Conservation (phyloP, 2,329 filamentous ascomycete genomes). For the Phialemonium atrogriseum region DNA sequence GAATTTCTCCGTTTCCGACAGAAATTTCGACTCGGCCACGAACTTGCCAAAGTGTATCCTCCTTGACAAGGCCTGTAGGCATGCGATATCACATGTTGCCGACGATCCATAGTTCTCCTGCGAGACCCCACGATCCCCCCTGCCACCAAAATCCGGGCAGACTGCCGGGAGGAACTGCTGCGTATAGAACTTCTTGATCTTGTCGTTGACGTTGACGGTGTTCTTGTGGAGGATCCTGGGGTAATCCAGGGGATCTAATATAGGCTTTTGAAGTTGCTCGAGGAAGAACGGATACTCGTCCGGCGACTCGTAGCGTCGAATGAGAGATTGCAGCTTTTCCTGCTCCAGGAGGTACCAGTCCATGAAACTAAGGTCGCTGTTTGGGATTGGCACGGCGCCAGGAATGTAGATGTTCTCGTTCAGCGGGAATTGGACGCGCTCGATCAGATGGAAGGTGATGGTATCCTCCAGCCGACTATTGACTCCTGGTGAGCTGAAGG, state of each 20-base stretch:
- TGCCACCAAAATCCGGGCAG: slow-evolving; percentile 70
- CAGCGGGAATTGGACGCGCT: slow-evolving; percentile 93
- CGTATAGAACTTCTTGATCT: slow-evolving; percentile 81
- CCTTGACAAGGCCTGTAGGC: slow-evolving; percentile 80
- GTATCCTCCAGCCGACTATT: slow-evolving; percentile 97
- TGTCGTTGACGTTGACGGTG: slow-evolving; percentile 79
- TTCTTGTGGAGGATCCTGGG: slow-evolving; percentile 82
- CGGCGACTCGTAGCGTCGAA: slow-evolving; percentile 89
- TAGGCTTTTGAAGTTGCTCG: slow-evolving; percentile 64
- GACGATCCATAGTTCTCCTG: slow-evolving; percentile 94
- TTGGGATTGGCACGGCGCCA: slow-evolving; percentile 71
- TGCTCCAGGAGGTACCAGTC: slow-evolving; percentile 92
- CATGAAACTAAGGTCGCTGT: slow-evolving; percentile 68
- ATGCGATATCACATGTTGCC: slow-evolving; percentile 83
- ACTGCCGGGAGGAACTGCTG: slow-evolving; percentile 74
- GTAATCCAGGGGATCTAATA: slow-evolving; percentile 83
- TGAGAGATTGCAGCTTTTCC: slow-evolving; percentile 82
- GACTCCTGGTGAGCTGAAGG: not conserved
- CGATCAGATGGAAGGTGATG: slow-evolving; percentile 93
- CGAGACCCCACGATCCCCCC: slow-evolving; percentile 70
- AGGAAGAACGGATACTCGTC: slow-evolving; percentile 99
- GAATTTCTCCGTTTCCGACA: slow-evolving; percentile 71
- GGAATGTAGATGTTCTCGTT: slow-evolving; percentile 81
- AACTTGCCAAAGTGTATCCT: slow-evolving; percentile 98
- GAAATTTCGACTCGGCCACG: slow-evolving; percentile 93